Evolutionary conservation across 139 green algal genomes (phyloP).

Genomic region (Chlorokybus atmophyticus): DNA sequence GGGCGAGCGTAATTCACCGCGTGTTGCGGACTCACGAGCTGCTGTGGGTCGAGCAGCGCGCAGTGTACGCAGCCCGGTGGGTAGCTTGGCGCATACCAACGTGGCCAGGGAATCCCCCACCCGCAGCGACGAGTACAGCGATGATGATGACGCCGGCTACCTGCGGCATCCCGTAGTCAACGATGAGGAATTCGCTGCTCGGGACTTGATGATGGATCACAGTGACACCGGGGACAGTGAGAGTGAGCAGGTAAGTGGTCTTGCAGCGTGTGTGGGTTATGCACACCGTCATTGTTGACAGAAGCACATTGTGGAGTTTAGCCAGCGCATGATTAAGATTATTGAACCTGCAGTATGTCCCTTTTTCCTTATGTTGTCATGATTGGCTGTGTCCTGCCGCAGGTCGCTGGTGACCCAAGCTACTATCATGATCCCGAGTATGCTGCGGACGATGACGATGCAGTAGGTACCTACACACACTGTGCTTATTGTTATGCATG

Average conservation of each 20-base stretch:
- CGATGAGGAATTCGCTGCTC: constrained; percentile 13
- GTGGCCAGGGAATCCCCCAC: too few relatives aligned
- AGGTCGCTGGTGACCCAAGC: background rate
- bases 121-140: constrained; percentile 12
- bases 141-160: constrained; percentile 25
- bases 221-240: constrained; percentile 2
- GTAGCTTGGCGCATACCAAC: too few relatives aligned
- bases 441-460: too few relatives aligned
- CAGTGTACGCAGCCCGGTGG: too few relatives aligned
- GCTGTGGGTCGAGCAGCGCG: too few relatives aligned
- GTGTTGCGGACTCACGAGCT: background rate
- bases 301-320: background rate
- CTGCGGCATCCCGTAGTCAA: constrained; percentile 10
- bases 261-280: background rate
- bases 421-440: too few relatives aligned
- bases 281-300: background rate
- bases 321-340: too few relatives aligned
- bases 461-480: too few relatives aligned
- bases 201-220: constrained; percentile 6
- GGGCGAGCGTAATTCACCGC: background rate
- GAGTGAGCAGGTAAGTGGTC: constrained; percentile 1
- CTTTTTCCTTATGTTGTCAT: background rate
- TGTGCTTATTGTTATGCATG: too few relatives aligned
- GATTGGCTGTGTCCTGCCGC: background rate
- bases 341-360: too few relatives aligned